Conservation (phyloP, 164 flowering plant genomes). For the Buxus sempervirens region DNA sequence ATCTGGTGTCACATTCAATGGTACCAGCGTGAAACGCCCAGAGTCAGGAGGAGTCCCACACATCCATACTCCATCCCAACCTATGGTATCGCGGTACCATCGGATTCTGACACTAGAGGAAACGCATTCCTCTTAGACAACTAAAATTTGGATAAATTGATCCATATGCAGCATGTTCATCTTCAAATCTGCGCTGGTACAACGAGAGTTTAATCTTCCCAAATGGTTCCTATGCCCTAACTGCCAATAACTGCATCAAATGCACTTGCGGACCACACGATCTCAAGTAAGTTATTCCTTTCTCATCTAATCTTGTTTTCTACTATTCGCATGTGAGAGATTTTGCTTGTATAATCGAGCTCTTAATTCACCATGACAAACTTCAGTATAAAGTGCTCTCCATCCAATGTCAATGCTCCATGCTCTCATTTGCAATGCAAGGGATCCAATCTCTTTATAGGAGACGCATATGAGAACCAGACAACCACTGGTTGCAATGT, state of each 20-base stretch:
- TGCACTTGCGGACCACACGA: conserved; percentile 25
- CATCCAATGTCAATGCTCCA: conserved; percentile 10
- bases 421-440: conserved; percentile 30
- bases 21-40: no score
- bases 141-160: not conserved
- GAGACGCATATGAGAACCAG: conserved; percentile 12
- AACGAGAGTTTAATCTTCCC: conserved; percentile 30
- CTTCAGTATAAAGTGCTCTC: conserved; percentile 12
- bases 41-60: no score
- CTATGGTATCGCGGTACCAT: no score
- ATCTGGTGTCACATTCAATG: not conserved
- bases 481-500: conserved; percentile 20
- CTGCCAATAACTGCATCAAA: conserved; percentile 30
- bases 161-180: conserved; percentile 30
- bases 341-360: no score
- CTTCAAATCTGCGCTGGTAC: conserved; percentile 23
- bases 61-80: no score
- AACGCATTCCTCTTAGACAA: no score
- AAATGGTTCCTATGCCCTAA: conserved; percentile 27
- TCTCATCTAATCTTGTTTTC: not conserved
- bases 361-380: no score
- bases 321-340: not conserved
- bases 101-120: no score
- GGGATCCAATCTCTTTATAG: conserved; percentile 22
- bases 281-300: conserved; percentile 20